phyloP scores from a whole-genome alignment of 1,284 basidiomycete genomes.

The Afroboletus lepidellus region DNA sequence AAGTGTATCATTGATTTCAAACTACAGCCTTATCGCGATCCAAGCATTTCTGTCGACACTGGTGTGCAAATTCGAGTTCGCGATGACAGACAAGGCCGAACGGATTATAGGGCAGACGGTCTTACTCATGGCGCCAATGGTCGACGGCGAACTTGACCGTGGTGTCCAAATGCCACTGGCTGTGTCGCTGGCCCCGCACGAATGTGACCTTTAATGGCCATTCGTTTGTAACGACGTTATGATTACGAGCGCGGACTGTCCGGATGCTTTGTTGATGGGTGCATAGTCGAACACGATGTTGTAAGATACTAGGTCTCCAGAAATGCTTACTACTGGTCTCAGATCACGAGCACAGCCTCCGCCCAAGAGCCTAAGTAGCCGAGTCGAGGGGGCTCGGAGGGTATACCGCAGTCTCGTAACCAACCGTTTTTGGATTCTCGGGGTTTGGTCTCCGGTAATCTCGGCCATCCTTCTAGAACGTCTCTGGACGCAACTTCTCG shows the following conservation, averaged over 20 bases:
- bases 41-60: conserved; percentile 50
- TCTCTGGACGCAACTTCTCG: background rate
- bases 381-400: background rate
- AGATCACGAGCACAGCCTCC: background rate
- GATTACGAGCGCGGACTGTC: background rate
- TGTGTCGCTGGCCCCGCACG: conserved; percentile 39
- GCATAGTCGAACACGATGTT: background rate
- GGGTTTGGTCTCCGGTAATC: background rate
- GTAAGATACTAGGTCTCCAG: background rate
- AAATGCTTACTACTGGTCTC: background rate
- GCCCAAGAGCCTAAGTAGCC: background rate
- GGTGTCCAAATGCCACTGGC: conserved; percentile 50
- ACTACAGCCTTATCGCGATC: conserved; percentile 44
- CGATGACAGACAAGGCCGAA: conserved; percentile 36
- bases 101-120: conserved; percentile 41
- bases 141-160: conserved; percentile 45
- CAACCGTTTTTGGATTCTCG: background rate
- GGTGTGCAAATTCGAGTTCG: no score
- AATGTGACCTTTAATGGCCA: conserved; percentile 15
- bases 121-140: conserved; percentile 44
- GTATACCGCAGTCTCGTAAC: background rate
- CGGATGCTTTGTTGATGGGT: background rate
- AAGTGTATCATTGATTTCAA: background rate
- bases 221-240: background rate
- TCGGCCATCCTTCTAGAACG: background rate